Base-by-base conservation (phyloP, 352 stramenopile genomes). In the Halophytophthora polymorphica region DNA sequence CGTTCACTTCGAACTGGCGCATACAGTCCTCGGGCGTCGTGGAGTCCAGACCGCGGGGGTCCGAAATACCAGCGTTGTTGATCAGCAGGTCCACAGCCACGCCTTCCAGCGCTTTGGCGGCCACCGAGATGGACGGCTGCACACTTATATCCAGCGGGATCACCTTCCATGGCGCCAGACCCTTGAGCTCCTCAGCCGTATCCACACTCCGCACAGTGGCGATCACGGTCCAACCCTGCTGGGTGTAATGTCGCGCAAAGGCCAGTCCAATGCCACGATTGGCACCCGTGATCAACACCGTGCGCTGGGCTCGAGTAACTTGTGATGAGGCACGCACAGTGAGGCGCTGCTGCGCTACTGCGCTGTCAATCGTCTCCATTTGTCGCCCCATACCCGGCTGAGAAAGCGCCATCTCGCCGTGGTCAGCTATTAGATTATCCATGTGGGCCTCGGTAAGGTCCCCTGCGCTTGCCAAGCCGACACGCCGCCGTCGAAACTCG, bases 1-100 rank as follows among this genome's bases (percentile, higher is more conserved):
- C 43, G 53, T 90, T 89, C 45, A 87, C 63, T 40, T 87, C 59
- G 29, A 88, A 83, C 51, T 88, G 72, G 2, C 48, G 40, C 37
- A 86, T 36, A 23, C 79, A 46, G 21, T 83, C 56, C 21, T 69
- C 59, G 31, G 67, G 59, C 17, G 73, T 78, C 15, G 63, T 68
- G 10, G 57, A 56, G 18, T 61, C 56, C 15, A 86, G 22, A 45
- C 48, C 35, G 50, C 54, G 44, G 22, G 51, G 22, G 23, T 60
- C 53, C 19, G 66, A 48, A 2, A 69, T 55, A 10, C 73, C 72
- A 1, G 77, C 79, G 55, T 88, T 88, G 48, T 90, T 86, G 39
- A 87, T 65, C 7, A 87, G 35, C 37, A 88, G 29, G 39, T 87
- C 72, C 45, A 90, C 68, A 3, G 61, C 41, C 17, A 71, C 69